phyloP scores from a whole-genome alignment of 2,329 filamentous ascomycete species.

The Calcarisporium arbuscula region DNA sequence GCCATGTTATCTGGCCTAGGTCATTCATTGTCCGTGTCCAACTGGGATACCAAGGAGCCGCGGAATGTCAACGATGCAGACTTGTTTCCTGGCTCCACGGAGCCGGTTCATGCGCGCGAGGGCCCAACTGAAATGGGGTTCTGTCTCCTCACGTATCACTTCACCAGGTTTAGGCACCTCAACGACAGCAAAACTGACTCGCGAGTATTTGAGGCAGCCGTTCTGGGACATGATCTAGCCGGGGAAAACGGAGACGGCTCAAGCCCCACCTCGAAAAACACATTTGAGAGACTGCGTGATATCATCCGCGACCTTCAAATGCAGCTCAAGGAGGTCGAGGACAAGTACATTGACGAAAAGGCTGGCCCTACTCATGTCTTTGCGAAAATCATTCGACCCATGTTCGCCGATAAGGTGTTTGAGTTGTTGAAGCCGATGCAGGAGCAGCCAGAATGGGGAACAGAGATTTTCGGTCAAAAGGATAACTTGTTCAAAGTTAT shows the following conservation, averaged over 20 bases:
- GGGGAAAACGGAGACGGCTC: conserved; percentile 16
- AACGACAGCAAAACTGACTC: conserved; percentile 34
- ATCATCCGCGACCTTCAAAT: conserved; percentile 36
- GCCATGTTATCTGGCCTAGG: conserved; percentile 52
- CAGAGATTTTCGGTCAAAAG: conserved; percentile 40
- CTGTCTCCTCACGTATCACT: conserved; percentile 42
- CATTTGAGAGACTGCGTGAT: conserved; percentile 34
- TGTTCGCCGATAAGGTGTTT: conserved; percentile 43
- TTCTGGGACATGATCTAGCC: conserved; percentile 37
- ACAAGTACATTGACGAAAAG: conserved; percentile 42
- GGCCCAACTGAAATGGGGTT: conserved; percentile 58
- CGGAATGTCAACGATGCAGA: conserved; percentile 55
- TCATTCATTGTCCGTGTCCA: conserved; percentile 43
- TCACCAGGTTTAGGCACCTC: conserved; percentile 42
- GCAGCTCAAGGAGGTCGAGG: conserved; percentile 38
- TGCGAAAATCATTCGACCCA: conserved; percentile 38
- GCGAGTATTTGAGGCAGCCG: conserved; percentile 42
- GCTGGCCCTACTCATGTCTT: conserved; percentile 48
- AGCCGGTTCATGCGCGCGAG: conserved; percentile 44
- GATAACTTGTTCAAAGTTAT: conserved; percentile 53
- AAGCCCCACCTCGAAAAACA: conserved; percentile 6
- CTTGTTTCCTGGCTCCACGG: conserved; percentile 45
- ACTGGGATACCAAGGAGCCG: conserved; percentile 51
- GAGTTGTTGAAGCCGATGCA: conserved; percentile 41
- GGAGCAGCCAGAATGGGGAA: conserved; percentile 42